Percentiles rank a stretch among this genome's conserved stretches.
phyloP scores from a whole-genome alignment of 163 green algal species.

The Scenedesmus sp. region DNA sequence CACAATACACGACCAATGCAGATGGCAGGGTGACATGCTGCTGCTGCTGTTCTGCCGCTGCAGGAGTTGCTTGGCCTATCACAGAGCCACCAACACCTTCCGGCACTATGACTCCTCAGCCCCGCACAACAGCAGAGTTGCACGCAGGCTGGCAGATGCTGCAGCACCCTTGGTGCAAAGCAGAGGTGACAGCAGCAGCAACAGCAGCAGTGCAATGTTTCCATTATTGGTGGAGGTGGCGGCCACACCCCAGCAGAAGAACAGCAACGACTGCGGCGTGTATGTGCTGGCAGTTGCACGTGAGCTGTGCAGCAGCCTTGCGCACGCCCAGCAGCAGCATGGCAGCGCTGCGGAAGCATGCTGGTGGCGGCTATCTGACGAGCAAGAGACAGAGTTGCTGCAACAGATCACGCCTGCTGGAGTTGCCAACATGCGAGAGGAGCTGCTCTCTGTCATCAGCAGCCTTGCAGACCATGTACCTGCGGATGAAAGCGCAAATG shows the following conservation, averaged over 20 bases:
- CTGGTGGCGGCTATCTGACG: constrained; percentile 1
- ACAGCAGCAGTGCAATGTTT: not conserved
- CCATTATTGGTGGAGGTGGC: constrained; percentile 41
- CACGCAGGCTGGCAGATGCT: not conserved
- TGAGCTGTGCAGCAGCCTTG: constrained; percentile 40
- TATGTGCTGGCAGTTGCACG: constrained; percentile 69
- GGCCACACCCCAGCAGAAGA: constrained; percentile 65
- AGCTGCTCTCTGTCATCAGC: not conserved
- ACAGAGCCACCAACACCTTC: constrained; percentile 54
- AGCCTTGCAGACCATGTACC: not conserved
- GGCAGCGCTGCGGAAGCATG: not conserved
- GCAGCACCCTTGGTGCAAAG: constrained; percentile 20
- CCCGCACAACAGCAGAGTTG: constrained; percentile 26
- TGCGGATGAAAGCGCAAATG: not conserved
- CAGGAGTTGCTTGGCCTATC: constrained; percentile 66
- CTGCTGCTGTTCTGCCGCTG: constrained; percentile 19
- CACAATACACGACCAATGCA: no score
- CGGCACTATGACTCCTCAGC: constrained; percentile 69
- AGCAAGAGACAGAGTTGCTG: constrained; percentile 16
- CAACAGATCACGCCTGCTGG: constrained; percentile 4
- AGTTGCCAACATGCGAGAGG: not conserved
- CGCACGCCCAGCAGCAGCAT: not conserved
- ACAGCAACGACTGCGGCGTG: constrained; percentile 78
- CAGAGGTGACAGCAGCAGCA: constrained; percentile 8
- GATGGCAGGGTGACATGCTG: no score